Evolutionary conservation across 768 basidiomycete genomes (phyloP).

Genomic region (Porphyrellus cyaneotinctus): DNA sequence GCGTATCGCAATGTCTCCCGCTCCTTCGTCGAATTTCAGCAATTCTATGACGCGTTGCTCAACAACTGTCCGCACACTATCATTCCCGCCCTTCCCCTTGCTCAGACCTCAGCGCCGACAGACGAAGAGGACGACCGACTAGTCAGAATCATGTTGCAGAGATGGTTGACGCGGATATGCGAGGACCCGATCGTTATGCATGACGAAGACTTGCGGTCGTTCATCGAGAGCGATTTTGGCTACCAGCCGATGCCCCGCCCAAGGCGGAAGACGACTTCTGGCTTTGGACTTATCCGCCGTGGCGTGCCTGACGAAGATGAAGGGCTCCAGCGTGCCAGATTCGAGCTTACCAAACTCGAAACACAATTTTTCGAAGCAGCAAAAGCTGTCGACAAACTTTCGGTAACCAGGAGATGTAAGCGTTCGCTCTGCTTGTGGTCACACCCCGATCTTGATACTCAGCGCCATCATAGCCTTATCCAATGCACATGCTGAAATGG

Average conservation of each 20-base stretch:
- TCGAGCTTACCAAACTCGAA: constrained; percentile 90
- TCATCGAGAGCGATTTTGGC: constrained; percentile 97
- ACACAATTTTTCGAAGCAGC: constrained; percentile 90
- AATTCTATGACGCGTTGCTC: constrained; percentile 87
- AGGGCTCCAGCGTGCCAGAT: constrained; percentile 82
- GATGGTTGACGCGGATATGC: constrained; percentile 91
- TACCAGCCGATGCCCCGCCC: constrained; percentile 81
- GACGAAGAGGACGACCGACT: constrained; percentile 98
- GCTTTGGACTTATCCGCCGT: constrained; percentile 73
- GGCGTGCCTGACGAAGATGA: constrained; percentile 93
- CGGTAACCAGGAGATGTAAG: constrained; percentile 73
- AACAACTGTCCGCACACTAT: constrained; percentile 95
- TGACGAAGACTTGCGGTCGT: constrained; percentile 92
- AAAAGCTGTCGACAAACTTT: constrained; percentile 84
- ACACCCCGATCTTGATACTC: not conserved
- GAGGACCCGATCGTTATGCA: constrained; percentile 84
- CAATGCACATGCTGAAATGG: constrained; percentile 78
- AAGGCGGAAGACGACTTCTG: constrained; percentile 65
- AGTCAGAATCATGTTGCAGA: constrained; percentile 90
- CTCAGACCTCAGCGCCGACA: constrained; percentile 93
- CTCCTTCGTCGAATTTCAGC: constrained; percentile 92
- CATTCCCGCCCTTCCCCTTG: constrained; percentile 90
- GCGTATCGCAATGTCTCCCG: constrained; percentile 93
- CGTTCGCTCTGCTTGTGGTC: constrained; percentile 1
- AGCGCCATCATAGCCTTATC: constrained; percentile 57